Evolutionary conservation across 1,139 yeast genomes (phyloP).

Genomic region (Diutina mesorugosa): DNA sequence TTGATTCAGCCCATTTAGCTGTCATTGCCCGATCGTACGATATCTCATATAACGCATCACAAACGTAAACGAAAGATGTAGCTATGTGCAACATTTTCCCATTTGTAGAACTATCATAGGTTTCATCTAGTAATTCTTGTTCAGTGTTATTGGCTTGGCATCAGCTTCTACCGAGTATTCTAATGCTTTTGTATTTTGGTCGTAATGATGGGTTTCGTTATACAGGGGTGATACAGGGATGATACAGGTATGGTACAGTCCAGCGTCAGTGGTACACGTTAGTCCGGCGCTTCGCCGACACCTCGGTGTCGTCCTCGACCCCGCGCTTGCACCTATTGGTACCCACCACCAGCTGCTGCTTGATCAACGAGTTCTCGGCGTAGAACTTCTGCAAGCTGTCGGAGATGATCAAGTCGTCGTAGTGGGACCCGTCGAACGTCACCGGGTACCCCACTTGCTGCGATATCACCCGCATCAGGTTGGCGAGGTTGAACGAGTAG

Average conservation of each 20-base stretch:
- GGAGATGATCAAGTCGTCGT: conserved; percentile 28
- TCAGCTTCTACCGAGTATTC: too few relatives aligned
- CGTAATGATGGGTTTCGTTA: too few relatives aligned
- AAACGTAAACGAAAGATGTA: too few relatives aligned
- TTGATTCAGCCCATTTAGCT: too few relatives aligned
- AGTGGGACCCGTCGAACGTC: conserved; percentile 20
- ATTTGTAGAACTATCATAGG: too few relatives aligned
- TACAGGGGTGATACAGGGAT: not conserved
- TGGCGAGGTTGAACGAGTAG: conserved; percentile 22
- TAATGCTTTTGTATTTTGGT: too few relatives aligned
- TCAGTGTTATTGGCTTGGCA: too few relatives aligned
- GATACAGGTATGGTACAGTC: not conserved
- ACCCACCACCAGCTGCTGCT: conserved; percentile 5
- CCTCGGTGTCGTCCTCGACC: not conserved
- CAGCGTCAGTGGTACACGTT: not conserved
- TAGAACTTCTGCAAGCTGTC: conserved; percentile 29
- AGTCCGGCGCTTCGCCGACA: not conserved
- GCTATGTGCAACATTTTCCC: too few relatives aligned
- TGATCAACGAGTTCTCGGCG: conserved; percentile 20
- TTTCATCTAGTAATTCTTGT: too few relatives aligned
- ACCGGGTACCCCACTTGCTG: conserved; percentile 10
- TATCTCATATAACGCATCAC: too few relatives aligned
- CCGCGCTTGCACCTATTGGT: not conserved
- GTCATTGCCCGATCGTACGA: too few relatives aligned
- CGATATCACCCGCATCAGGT: conserved; percentile 6